A percentile compares a stretch with the other conserved stretches of the same genome.
phyloP scores from a whole-genome alignment of 495 filamentous ascomycete species.

The Penicillium pulvis region DNA sequence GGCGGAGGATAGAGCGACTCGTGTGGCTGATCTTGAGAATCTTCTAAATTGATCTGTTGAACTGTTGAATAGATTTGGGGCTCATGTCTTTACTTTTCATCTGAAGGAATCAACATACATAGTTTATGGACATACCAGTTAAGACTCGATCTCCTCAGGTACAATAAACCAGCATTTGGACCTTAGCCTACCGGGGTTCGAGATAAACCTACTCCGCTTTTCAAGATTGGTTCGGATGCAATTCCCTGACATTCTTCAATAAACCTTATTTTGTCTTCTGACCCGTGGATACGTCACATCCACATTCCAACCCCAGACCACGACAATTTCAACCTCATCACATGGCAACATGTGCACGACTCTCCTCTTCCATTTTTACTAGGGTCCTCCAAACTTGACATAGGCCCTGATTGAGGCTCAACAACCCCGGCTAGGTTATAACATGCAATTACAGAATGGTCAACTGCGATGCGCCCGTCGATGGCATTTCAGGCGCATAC shows the following conservation, averaged over 20 bases:
- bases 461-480: constrained; percentile 19
- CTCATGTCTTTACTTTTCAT: background rate
- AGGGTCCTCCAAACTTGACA: background rate
- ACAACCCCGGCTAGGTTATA: background rate
- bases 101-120: background rate
- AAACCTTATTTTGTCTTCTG: background rate
- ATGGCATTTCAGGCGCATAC: constrained; percentile 27
- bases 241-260: background rate
- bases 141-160: background rate
- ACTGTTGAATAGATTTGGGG: background rate
- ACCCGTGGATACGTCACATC: constrained; percentile 2
- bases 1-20: constrained; percentile 49
- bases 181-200: background rate
- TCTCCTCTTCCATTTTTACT: background rate
- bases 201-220: background rate
- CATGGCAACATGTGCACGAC: background rate
- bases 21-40: constrained; percentile 61
- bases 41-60: constrained; percentile 39
- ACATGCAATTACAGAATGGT: constrained; percentile 4
- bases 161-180: background rate
- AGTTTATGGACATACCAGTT: too few species aligned
- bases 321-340: constrained; percentile 1
- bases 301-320: background rate
- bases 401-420: background rate
- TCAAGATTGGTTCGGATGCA: background rate